Evolutionary conservation across 441 rosid genomes (phyloP).

Genomic region (Eruca vesicaria): DNA sequence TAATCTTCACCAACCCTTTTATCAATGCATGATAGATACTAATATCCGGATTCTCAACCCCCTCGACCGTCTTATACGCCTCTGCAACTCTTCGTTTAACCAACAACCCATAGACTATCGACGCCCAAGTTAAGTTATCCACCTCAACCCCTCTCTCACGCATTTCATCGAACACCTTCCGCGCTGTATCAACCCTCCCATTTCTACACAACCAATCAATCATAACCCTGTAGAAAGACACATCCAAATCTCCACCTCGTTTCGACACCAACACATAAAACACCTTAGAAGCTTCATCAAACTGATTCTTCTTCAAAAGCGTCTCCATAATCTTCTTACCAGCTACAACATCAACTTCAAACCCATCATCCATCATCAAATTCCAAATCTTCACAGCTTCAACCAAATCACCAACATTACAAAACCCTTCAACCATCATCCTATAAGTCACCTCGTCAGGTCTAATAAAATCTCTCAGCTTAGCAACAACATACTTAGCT

Average conservation of each 20-base stretch:
- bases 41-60: constrained; percentile 57
- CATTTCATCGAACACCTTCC: constrained; percentile 68
- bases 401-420: constrained; percentile 61
- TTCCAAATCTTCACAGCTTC: constrained; percentile 85
- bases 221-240: constrained; percentile 64
- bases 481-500: constrained; percentile 56
- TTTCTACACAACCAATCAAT: constrained; percentile 71
- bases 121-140: constrained; percentile 50
- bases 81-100: constrained; percentile 55
- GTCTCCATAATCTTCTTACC: constrained; percentile 66
- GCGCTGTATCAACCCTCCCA: constrained; percentile 50
- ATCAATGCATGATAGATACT: constrained; percentile 65
- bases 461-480: constrained; percentile 53
- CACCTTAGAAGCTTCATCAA: constrained; percentile 67
- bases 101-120: constrained; percentile 56
- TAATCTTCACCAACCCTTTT: constrained; percentile 68
- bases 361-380: constrained; percentile 69
- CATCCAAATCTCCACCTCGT: constrained; percentile 51
- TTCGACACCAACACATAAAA: constrained; percentile 51
- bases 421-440: constrained; percentile 60
- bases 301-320: constrained; percentile 54
- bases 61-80: constrained; percentile 45
- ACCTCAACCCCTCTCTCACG: constrained; percentile 49
- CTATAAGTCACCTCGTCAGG: constrained; percentile 60
- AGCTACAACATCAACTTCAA: constrained; percentile 49